Conservation (phyloP, 23 red algal species). For the Gracilaria gracilis region DNA sequence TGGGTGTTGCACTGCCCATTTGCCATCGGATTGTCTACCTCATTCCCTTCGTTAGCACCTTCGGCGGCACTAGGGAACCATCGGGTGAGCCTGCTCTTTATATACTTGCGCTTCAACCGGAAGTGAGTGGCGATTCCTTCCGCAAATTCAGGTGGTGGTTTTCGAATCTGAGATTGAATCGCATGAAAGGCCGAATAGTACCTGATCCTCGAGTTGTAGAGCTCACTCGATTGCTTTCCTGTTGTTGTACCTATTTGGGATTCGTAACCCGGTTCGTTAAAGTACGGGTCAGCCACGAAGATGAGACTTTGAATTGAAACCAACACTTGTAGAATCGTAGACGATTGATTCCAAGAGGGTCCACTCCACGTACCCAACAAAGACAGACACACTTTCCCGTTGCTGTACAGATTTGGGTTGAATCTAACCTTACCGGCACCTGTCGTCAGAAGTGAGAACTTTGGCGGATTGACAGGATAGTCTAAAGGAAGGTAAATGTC, state of each 20-base stretch:
- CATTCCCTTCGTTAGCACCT: neutral
- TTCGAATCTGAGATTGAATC: slow-evolving; percentile 53
- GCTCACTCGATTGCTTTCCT: slow-evolving; percentile 54
- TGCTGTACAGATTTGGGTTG: slow-evolving; percentile 88
- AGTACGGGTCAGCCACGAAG: slow-evolving; percentile 76
- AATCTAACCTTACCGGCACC: slow-evolving; percentile 71
- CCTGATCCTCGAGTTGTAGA: slow-evolving; percentile 64
- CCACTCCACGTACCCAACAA: slow-evolving; percentile 84
- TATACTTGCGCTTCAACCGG: slow-evolving; percentile 59
- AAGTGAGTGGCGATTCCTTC: slow-evolving; percentile 63
- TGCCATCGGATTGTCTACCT: neutral
- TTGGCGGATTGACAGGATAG: slow-evolving; percentile 70
- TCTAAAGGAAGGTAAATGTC: slow-evolving; percentile 74
- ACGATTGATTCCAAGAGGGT: slow-evolving; percentile 73
- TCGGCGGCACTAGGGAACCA: slow-evolving; percentile 45
- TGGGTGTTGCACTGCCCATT: neutral
- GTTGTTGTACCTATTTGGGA: slow-evolving; percentile 38
- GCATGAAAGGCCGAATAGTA: slow-evolving; percentile 47
- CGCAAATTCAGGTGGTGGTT: slow-evolving; percentile 49
- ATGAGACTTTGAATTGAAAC: slow-evolving; percentile 85
- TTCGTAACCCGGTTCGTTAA: slow-evolving; percentile 87
- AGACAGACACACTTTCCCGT: slow-evolving; percentile 80
- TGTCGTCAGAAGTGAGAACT: slow-evolving; percentile 60
- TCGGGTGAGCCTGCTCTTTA: slow-evolving; percentile 21
- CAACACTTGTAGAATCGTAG: slow-evolving; percentile 81